Evolutionary conservation across 345 rosid species (phyloP), one percentile per base, ranked within the genome.

Genomic region (Citrus hindsii): DNA sequence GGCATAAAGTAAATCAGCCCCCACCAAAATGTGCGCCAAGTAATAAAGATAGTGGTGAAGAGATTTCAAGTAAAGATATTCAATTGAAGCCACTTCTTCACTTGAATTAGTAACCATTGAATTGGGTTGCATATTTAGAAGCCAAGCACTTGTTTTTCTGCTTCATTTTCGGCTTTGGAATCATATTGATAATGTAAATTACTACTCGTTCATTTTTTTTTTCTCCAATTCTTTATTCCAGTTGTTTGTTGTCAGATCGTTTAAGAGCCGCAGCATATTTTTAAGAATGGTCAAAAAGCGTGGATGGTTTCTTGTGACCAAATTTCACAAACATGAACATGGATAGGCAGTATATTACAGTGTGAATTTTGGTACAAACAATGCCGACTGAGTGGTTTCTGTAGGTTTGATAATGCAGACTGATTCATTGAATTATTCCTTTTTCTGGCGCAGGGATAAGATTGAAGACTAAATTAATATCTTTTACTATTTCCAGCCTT

Each of bases 51-150:
- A 81, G 79, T 86, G 84, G 79, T 69, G 71, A 77, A 77, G 53
- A 14, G 83, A 77, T 77, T 81, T 86, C 86, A 78, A 28, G 32
- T 55, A 79, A 80, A 84, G 81, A 76, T 79, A 76, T 51, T 69
- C 59, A 37, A 4, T 61, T 64, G 58, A 65, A 6, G 73, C 69
- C 79, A 32, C 48, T 69, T 69, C 68, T 32, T 53, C 80, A 46
- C 79, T 21, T 70, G 21, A 69, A 58, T 63, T 69, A 61, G 85
- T 21, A 76, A 74, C 27, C 12, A 35, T 38, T 14, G 69, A 73
- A 77, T 42, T 72, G 79, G 74, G 35, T 75, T 86, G 40, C 83
- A 71, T 55, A 40, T 74, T 9, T 68, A 83, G 82, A 64, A 83
- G 67, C 64, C 53, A 60, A 51, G 25, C 42, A 32, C 58, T 65